Evolutionary conservation across 2,329 filamentous ascomycete species (phyloP), one percentile per base, ranked within the genome.

Genomic region (Penicillium sp.): DNA sequence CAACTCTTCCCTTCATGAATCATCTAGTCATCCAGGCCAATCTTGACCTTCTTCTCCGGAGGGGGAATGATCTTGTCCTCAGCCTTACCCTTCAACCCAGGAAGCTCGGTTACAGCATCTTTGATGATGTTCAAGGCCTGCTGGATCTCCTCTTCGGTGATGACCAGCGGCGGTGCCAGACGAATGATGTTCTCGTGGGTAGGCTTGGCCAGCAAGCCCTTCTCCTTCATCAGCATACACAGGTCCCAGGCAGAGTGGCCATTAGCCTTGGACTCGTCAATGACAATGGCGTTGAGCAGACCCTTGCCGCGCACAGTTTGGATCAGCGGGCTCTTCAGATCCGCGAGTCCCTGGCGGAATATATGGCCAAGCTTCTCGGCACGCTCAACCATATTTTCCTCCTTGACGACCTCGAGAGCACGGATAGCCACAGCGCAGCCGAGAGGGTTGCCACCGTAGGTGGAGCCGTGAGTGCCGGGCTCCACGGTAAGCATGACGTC

Each of bases 181-280:
- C 93, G 87, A 67, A 98, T 98, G 69, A 98, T 97, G 72, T 97
- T 96, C 65, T 95, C 85, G 71, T 98, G 93, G 6, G 93, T 98
- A 24, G 93, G 93, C 80, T 98, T 98, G 62, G 93, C 93, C 79
- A 98, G 69, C 46, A 98, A 74, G 49, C 93, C 93, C 79, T 96
- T 97, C 70, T 85, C 82, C 78, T 97, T 97, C 74, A 96, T 82
- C 64, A 97, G 72, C 76, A 98, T 82, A 71, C 93, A 98, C 56
- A 98, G 75, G 71, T 98, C 91, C 93, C 93, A 98, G 8, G 93
- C 93, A 40, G 84, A 86, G 68, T 90, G 86, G 34, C 91, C 91
- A 49, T 82, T 82, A 22, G 90, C 86, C 69, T 88, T 86, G 44
- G 78, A 77, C 74, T 98, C 91, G 64, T 98, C 89, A 63, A 98